Conservation (phyloP, 2,329 filamentous ascomycete genomes). For the Penicillium oxalicum region DNA sequence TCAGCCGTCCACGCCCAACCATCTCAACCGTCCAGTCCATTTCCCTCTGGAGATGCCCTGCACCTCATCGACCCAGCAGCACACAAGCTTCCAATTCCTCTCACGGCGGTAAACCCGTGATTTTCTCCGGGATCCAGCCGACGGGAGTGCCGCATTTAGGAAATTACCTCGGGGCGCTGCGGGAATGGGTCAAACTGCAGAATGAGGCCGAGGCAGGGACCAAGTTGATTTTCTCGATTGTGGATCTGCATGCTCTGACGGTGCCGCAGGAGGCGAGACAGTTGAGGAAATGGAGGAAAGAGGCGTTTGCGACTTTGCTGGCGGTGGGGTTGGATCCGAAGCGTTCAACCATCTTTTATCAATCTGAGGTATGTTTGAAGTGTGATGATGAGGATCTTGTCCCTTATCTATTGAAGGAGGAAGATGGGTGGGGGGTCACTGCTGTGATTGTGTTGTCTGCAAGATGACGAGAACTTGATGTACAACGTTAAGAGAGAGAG, state of each 20-base stretch:
- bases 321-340: constrained; percentile 77
- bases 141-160: constrained; percentile 91
- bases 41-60: not conserved
- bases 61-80: constrained; percentile 12
- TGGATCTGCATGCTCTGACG: constrained; percentile 92
- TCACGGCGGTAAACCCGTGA: constrained; percentile 39
- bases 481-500: too few species aligned
- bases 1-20: constrained; percentile 1
- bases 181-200: constrained; percentile 79
- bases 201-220: constrained; percentile 52
- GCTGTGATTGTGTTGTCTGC: not conserved
- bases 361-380: constrained; percentile 58
- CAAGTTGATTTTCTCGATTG: constrained; percentile 75
- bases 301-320: constrained; percentile 72
- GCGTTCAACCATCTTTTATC: constrained; percentile 74
- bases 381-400: not conserved
- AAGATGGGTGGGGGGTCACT: not conserved
- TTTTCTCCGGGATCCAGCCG: constrained; percentile 97
- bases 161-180: constrained; percentile 87
- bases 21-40: not conserved
- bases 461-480: too few species aligned
- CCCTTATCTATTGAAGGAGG: too few species aligned
- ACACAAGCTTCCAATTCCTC: not conserved
- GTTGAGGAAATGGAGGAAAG: constrained; percentile 60
- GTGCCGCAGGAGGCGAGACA: constrained; percentile 59